Base-by-base conservation (phyloP, 2,329 filamentous ascomycete species). In the Arthrobotrys conoides region DNA sequence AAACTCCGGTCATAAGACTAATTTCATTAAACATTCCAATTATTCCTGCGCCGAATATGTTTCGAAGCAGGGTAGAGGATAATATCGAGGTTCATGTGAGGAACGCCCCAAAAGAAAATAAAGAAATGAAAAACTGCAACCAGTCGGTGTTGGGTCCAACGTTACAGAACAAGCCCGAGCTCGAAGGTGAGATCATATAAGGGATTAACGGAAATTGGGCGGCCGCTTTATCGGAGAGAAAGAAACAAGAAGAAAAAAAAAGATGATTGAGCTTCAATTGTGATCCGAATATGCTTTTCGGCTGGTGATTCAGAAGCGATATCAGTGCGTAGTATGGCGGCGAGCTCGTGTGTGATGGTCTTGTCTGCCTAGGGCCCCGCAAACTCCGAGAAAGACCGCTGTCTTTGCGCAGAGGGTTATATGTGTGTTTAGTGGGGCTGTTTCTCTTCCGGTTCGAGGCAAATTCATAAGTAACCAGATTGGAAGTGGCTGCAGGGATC, bases 1-100 rank as follows among this genome's bases (percentile, higher is more conserved):
- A 77, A 71, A 77, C 73, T 77, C 73, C 73, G 73, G 73, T 77
- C 73, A 77, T 77, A 69, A 77, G 73, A 77, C 73, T 77, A 77
- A 77, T 67, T 77, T 77, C 73, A 77, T 77, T 77, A 77, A 77
- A 77, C 67, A 77, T 68, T 77, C 73, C 73, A 71, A 77, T 77
- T 77, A 77, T 77, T 77, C 73, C 73, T 77, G 57, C 68, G 63
- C 63, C 73, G 73, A 77, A 71, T 66, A 59, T 66, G 66, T 71
- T 76, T 76, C 72, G 67, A 53, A 64, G 66, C 73, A 77, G 73
- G 73, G 67, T 71, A 77, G 67, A 77, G 73, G 73, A 71, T 77
- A 77, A 77, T 77, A 77, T 77, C 73, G 73, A 77, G 61, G 67
- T 71, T 77, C 67, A 71, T 51, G 73, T 71, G 73, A 71, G 49